Conservation (phyloP, 1,284 basidiomycete species). For the Cutaneotrichosporon sp. region DNA sequence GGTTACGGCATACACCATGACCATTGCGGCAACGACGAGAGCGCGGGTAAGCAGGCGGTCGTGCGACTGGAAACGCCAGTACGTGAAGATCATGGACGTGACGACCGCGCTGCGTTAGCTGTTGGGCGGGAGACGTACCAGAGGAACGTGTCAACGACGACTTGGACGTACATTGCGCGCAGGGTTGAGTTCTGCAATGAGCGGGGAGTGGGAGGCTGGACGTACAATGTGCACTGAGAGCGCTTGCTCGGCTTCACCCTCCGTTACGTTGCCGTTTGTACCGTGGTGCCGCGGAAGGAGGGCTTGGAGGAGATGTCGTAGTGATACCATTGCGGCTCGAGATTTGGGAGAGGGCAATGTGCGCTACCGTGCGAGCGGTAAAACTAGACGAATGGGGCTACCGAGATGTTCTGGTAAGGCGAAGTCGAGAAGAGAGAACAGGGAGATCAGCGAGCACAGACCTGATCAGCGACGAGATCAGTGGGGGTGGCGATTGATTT, state of each 20-base stretch:
- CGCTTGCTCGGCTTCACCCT: not conserved
- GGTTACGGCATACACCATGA: not conserved
- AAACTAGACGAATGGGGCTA: too few species aligned
- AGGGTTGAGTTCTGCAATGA: not conserved
- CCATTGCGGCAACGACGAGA: not conserved
- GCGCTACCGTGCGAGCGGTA: too few species aligned
- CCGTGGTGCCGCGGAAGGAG: not conserved
- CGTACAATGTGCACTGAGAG: not conserved
- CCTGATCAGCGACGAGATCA: not conserved
- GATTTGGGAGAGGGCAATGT: too few species aligned
- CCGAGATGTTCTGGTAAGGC: too few species aligned
- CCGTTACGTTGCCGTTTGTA: not conserved
- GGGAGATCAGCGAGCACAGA: not conserved
- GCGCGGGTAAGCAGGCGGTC: constrained; percentile 31
- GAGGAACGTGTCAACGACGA: constrained; percentile 30
- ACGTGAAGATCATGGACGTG: constrained; percentile 24
- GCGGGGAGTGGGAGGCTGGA: not conserved
- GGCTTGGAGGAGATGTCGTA: not conserved
- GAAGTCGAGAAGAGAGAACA: not conserved
- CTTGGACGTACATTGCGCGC: constrained; percentile 19
- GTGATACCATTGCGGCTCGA: not conserved
- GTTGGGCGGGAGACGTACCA: constrained; percentile 16
- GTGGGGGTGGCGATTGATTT: not conserved
- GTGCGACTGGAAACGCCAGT: constrained; percentile 25
- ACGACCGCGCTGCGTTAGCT: constrained; percentile 24